phyloP scores from a whole-genome alignment of 768 basidiomycete species.

The Rhizopogon rudus region DNA sequence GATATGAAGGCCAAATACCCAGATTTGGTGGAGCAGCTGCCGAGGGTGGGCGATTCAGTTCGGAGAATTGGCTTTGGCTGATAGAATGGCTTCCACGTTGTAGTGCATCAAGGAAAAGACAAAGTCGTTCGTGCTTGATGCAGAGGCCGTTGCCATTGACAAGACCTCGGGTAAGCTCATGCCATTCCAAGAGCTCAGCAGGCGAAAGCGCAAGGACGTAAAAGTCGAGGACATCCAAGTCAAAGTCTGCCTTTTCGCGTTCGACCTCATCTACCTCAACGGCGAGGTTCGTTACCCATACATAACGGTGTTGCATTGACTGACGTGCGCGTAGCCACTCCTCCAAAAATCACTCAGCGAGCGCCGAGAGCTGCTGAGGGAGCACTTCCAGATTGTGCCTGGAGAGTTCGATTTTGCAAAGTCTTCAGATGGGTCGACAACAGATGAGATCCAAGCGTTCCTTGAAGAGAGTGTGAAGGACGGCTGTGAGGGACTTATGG shows the following conservation, averaged over 20 bases:
- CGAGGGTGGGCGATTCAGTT: slow-evolving; percentile 48
- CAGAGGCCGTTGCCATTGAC: slow-evolving; percentile 97
- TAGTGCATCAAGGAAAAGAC: slow-evolving; percentile 85
- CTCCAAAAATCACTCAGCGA: slow-evolving; percentile 69
- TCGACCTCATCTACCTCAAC: slow-evolving; percentile 94
- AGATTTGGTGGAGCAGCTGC: slow-evolving; percentile 92
- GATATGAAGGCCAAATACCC: slow-evolving; percentile 99
- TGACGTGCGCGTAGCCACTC: slow-evolving; percentile 54
- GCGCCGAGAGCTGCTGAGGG: slow-evolving; percentile 68
- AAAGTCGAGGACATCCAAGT: slow-evolving; percentile 98
- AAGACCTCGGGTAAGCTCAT: slow-evolving; percentile 76
- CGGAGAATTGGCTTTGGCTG: not conserved
- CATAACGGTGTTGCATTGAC: not conserved
- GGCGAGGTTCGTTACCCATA: slow-evolving; percentile 64
- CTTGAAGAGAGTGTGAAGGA: slow-evolving; percentile 97
- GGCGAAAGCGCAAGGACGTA: slow-evolving; percentile 95
- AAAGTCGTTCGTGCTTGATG: slow-evolving; percentile 90
- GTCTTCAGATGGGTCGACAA: slow-evolving; percentile 82
- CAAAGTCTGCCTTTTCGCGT: slow-evolving; percentile 92
- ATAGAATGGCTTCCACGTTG: slow-evolving; percentile 5
- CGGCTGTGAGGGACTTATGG: slow-evolving; percentile 98
- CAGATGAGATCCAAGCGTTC: slow-evolving; percentile 92
- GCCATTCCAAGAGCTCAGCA: slow-evolving; percentile 97
- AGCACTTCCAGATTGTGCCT: slow-evolving; percentile 77
- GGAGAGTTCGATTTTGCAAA: slow-evolving; percentile 94